Evolutionary conservation across 2,329 filamentous ascomycete genomes (phyloP).

Genomic region (Colletotrichum sidae): DNA sequence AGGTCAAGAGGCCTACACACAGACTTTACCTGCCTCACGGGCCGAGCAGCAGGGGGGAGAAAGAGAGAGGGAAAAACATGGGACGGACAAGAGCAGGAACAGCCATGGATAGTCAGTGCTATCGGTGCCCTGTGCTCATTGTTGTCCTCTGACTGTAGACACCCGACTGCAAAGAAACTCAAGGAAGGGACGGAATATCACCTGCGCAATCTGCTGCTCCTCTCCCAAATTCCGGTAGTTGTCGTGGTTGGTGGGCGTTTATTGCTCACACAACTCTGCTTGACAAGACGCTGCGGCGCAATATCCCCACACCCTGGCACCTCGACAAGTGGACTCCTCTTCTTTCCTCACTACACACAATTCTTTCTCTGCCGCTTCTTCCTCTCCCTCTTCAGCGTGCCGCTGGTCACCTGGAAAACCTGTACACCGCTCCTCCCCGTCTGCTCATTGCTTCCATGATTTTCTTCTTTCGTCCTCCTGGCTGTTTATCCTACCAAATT

Average conservation of each 20-base stretch:
- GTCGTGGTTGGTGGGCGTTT: conserved; percentile 11
- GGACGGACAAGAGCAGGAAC: too few relatives aligned
- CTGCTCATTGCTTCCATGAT: not conserved
- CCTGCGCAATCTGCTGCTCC: too few relatives aligned
- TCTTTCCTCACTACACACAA: conserved; percentile 30
- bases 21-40: too few relatives aligned
- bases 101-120: too few relatives aligned
- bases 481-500: conserved; percentile 5
- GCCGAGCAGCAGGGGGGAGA: too few relatives aligned
- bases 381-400: conserved; percentile 1
- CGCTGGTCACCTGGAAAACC: too few relatives aligned
- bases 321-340: conserved; percentile 35
- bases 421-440: too few relatives aligned
- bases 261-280: conserved; percentile 27
- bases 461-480: conserved; percentile 9
- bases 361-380: conserved; percentile 26
- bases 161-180: not conserved
- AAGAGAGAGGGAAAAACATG: too few relatives aligned
- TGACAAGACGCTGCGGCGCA: conserved; percentile 26
- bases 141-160: too few relatives aligned
- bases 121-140: too few relatives aligned
- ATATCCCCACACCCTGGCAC: conserved; percentile 36
- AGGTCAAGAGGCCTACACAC: too few relatives aligned
- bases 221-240: not conserved
- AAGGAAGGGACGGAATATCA: too few relatives aligned